Conservation (phyloP, 1,284 basidiomycete species). For the Ustilago lituana region DNA sequence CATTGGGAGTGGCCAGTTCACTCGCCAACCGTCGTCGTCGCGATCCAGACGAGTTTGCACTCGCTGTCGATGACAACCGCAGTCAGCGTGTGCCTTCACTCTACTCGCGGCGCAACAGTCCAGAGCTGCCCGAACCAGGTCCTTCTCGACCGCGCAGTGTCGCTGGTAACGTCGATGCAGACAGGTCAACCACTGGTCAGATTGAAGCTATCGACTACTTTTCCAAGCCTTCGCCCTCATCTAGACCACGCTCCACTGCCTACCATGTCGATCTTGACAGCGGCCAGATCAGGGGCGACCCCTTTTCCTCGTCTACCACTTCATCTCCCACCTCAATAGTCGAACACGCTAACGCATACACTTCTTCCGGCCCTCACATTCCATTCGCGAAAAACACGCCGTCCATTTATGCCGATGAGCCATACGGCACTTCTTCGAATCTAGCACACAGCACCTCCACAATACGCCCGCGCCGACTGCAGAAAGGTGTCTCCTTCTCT, state of each 20-base stretch:
- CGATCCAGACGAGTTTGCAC: conserved; percentile 15
- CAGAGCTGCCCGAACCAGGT: conserved; percentile 28
- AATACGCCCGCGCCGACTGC: conserved; percentile 23
- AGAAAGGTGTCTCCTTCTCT: conserved; percentile 51
- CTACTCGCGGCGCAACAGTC: conserved; percentile 49
- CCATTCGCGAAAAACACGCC: too few relatives aligned
- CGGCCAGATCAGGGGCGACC: conserved; percentile 34
- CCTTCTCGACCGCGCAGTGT: conserved; percentile 36
- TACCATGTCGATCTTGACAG: conserved; percentile 45
- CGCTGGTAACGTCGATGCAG: conserved; percentile 3
- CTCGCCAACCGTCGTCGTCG: conserved; percentile 31
- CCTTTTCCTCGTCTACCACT: conserved; percentile 15
- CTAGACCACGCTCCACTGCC: conserved; percentile 9
- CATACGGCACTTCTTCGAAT: conserved; percentile 8
- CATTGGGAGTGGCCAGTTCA: conserved; percentile 1
- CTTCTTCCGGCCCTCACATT: too few relatives aligned
- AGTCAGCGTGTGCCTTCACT: conserved; percentile 33
- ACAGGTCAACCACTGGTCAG: conserved; percentile 3
- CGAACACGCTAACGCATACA: neutral
- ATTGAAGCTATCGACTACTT: conserved; percentile 33
- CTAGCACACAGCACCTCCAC: conserved; percentile 21
- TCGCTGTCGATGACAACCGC: conserved; percentile 15
- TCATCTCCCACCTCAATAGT: conserved; percentile 24
- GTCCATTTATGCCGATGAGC: conserved; percentile 14
- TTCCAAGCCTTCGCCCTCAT: conserved; percentile 8